Evolutionary conservation across 371 early-diverging fungal species (phyloP).

Genomic region (Mucor irregularis): DNA sequence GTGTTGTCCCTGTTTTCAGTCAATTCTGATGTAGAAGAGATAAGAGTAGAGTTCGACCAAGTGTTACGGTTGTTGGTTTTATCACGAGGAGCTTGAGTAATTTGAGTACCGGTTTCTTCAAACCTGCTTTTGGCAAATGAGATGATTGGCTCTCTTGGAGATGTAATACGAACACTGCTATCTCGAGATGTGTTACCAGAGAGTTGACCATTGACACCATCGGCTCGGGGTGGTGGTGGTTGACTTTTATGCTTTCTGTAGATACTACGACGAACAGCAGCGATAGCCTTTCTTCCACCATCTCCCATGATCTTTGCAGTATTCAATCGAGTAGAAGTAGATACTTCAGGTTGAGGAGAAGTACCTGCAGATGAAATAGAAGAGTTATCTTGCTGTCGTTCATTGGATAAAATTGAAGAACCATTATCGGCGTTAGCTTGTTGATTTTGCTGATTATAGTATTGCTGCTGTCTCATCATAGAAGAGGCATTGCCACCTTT

Average conservation of each 20-base stretch:
- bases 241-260: conserved; percentile 20
- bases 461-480: not conserved
- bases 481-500: not conserved
- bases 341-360: not conserved
- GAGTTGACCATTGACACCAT: not conserved
- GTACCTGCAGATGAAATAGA: conserved; percentile 3
- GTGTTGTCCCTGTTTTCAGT: not conserved
- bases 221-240: not conserved
- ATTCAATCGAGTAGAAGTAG: conserved; percentile 1
- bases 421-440: not conserved
- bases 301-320: conserved; percentile 9
- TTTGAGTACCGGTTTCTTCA: conserved; percentile 11
- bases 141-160: not conserved
- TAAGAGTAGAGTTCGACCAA: not conserved
- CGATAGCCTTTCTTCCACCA: conserved; percentile 14
- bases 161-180: conserved; percentile 3
- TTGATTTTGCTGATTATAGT: not conserved
- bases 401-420: conserved; percentile 3
- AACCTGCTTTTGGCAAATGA: conserved; percentile 7
- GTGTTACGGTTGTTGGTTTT: conserved; percentile 3
- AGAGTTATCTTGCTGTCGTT: not conserved
- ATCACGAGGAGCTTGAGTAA: not conserved
- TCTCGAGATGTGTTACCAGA: not conserved
- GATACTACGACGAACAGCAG: conserved; percentile 22
- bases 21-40: not conserved